Conservation (phyloP, 345 rosid genomes). For the Gynandropsis gynandra region DNA sequence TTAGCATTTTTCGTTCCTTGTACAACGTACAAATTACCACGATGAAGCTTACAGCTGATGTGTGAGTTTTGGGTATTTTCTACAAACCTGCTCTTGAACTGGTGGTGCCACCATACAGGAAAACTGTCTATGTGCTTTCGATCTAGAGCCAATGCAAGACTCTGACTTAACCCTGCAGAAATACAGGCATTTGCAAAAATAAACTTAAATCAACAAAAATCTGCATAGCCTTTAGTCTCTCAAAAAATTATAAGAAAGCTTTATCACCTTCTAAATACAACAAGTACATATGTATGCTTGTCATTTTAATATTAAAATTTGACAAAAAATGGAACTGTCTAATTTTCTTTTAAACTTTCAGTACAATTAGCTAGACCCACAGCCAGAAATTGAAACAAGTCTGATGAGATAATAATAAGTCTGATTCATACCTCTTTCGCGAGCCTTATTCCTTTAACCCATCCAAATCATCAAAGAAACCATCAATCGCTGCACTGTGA, state of each 20-base stretch:
- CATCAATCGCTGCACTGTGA: slow-evolving; percentile 61
- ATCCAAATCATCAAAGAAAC: slow-evolving; percentile 61
- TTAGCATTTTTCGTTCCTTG: no score
- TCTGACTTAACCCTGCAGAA: slow-evolving; percentile 43
- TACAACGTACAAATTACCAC: no score
- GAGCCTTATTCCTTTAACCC: slow-evolving; percentile 60
- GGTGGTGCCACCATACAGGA: no score
- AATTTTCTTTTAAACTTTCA: background rate
- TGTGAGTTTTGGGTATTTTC: slow-evolving; percentile 9
- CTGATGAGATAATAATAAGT: background rate
- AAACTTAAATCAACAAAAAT: no score
- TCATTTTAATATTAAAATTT: background rate
- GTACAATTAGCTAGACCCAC: background rate
- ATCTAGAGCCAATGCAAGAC: slow-evolving; percentile 50
- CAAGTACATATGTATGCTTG: no score
- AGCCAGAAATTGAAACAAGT: background rate
- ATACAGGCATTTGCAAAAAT: background rate
- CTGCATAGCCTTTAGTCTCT: no score
- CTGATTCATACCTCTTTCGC: slow-evolving; percentile 53
- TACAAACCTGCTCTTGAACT: slow-evolving; percentile 26
- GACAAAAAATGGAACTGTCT: background rate
- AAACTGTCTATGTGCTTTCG: slow-evolving; percentile 86
- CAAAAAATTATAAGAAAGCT: no score
- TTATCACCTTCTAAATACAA: no score
- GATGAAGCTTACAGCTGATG: no score